These are phyloP conservation scores for Royoungia palumana DNA, from an alignment of 768 basidiomycete species.

Conservation along the genomic window DNA sequence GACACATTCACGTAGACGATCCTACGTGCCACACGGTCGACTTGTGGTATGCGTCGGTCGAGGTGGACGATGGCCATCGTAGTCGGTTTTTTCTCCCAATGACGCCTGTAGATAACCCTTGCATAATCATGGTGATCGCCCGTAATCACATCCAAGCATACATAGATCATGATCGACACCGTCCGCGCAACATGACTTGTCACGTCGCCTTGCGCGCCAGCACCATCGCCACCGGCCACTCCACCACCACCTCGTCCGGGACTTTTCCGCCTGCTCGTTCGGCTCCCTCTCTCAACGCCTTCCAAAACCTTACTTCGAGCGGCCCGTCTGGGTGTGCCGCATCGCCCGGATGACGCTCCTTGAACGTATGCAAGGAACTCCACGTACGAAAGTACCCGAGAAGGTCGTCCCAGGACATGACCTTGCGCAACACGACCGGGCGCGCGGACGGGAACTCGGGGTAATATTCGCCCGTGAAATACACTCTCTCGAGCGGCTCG, in stretches of 20 bases:
- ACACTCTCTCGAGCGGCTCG: conserved; percentile 47
- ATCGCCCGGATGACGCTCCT: conserved; percentile 61
- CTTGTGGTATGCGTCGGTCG: too few relatives aligned
- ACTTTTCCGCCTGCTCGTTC: conserved; percentile 18
- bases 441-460: conserved; percentile 34
- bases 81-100: too few relatives aligned
- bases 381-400: conserved; percentile 68
- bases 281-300: conserved; percentile 43
- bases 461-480: conserved; percentile 56
- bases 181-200: too few relatives aligned
- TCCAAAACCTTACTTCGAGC: conserved; percentile 64
- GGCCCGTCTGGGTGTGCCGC: conserved; percentile 47
- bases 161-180: too few relatives aligned
- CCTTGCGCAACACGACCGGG: conserved; percentile 51
- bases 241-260: conserved; percentile 34
- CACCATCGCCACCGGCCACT: conserved; percentile 38
- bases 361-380: conserved; percentile 66
- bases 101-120: too few relatives aligned
- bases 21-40: too few relatives aligned
- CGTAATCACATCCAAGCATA: too few relatives aligned
- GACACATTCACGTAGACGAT: too few relatives aligned
- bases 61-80: too few relatives aligned
- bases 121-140: too few relatives aligned
- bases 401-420: conserved; percentile 63
- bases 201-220: conserved; percentile 10